phyloP scores from a whole-genome alignment of 2,329 filamentous ascomycete genomes.

The Xylariaceae sp. region DNA sequence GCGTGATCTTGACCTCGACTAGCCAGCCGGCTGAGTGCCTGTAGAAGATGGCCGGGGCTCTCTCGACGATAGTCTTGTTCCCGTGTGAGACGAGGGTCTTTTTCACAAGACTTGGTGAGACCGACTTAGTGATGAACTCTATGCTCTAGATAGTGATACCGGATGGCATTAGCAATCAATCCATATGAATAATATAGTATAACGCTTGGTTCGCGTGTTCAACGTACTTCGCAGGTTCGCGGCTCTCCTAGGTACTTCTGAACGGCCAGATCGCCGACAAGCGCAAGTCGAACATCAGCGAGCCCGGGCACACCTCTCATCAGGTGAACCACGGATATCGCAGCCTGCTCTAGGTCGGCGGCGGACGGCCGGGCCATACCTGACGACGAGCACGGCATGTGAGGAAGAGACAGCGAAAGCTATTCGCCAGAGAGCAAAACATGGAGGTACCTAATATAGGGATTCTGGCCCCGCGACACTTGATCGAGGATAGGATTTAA shows the following conservation, averaged over 20 bases:
- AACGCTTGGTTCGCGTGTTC: neutral
- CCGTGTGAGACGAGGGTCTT: constrained; percentile 19
- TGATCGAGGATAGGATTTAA: constrained; percentile 14
- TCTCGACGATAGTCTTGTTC: constrained; percentile 14
- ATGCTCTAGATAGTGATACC: constrained; percentile 14
- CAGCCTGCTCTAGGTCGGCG: constrained; percentile 20
- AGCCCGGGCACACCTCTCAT: constrained; percentile 18
- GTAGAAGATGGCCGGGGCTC: constrained; percentile 17
- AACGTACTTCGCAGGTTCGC: constrained; percentile 15
- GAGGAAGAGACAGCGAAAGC: constrained; percentile 2
- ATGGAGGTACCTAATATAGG: neutral
- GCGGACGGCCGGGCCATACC: constrained; percentile 16
- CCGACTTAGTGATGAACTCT: constrained; percentile 19
- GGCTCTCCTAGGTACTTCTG: constrained; percentile 17
- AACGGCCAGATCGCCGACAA: constrained; percentile 20
- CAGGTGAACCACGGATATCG: constrained; percentile 18
- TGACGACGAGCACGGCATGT: constrained; percentile 16
- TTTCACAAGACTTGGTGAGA: constrained; percentile 21
- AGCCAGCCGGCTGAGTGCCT: constrained; percentile 18
- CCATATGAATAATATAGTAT: neutral
- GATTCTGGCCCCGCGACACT: constrained; percentile 1
- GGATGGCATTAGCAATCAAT: neutral
- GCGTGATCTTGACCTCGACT: constrained; percentile 21
- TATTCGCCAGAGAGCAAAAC: constrained; percentile 11
- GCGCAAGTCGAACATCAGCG: constrained; percentile 16